These are phyloP conservation scores for Dryadomyces quercus-mongolicae DNA, from an alignment of 2,329 filamentous ascomycete species.

Conservation along the genomic window DNA sequence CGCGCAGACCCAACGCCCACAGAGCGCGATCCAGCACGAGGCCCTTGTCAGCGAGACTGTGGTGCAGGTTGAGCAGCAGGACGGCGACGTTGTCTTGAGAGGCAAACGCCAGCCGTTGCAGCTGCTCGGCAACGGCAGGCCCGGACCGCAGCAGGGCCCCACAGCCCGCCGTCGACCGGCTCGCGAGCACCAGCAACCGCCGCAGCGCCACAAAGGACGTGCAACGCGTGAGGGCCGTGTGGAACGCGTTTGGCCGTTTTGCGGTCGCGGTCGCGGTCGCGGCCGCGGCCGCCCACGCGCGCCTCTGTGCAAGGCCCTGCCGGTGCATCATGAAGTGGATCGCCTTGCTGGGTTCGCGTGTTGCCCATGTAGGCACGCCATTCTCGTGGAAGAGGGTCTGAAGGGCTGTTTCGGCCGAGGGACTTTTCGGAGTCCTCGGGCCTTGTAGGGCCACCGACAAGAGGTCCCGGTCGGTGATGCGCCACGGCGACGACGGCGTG, in stretches of 20 bases:
- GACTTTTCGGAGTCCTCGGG: too few species aligned
- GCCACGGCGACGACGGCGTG: constrained; percentile 21
- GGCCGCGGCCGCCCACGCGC: background rate
- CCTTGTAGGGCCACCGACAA: too few species aligned
- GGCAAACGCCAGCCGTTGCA: too few species aligned
- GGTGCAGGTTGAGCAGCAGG: constrained; percentile 25
- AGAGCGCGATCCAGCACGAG: constrained; percentile 5
- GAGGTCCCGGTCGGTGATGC: background rate
- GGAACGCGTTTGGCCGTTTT: too few species aligned
- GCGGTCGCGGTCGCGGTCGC: background rate
- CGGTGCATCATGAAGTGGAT: constrained; percentile 18
- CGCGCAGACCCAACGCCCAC: constrained; percentile 11
- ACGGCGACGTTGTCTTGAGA: too few species aligned
- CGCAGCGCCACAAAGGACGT: constrained; percentile 7
- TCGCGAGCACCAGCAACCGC: constrained; percentile 14
- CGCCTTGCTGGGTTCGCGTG: constrained; percentile 9
- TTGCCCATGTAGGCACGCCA: constrained; percentile 15
- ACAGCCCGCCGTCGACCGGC: constrained; percentile 12
- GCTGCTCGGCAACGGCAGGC: background rate
- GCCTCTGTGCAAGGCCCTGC: constrained; percentile 5
- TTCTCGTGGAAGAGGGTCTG: constrained; percentile 17
- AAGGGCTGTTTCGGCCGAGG: too few species aligned
- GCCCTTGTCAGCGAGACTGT: constrained; percentile 18
- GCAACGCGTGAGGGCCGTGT: too few species aligned
- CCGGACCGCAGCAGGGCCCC: constrained; percentile 6